Base-by-base conservation (phyloP, 78 protist genomes). In the Dictyostelium capitatum region DNA sequence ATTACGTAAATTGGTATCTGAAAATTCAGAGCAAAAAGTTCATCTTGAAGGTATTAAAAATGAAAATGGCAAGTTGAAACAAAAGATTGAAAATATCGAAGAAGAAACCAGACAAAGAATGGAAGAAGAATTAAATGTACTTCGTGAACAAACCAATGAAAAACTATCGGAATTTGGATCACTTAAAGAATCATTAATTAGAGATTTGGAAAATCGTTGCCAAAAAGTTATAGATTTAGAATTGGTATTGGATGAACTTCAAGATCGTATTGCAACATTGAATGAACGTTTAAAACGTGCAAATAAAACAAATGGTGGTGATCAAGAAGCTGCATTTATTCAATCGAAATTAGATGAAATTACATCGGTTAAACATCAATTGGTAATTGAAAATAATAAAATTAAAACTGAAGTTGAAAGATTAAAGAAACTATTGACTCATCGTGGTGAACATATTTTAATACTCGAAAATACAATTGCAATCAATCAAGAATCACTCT, bases 191-290 rank as follows among this genome's bases (percentile, higher is more conserved):
- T 53, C 95, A 1, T 67, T 92, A n/a, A 62, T 92, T 14, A 11
- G 89, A 20, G 95, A 92, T 57, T 20, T 92, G 11, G 91, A 92
- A 41, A 83, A 81, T 64, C 19, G 95, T 17, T 92, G 95, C 41
- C 90, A 83, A 47, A 72, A 92, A 67, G 95, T 92, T 7, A 92
- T 92, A 9, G 95, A 92, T 59, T 57, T 83, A 14, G 95, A 92
- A 48, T 79, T 92, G 82, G 87, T 62, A 1, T 47, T 82, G 41
- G 91, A 74, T 12, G 95, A 92, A 48, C 57, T 62, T 46, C 79
- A 78, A 69, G 95, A 92, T 77, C 30, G 93, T 28, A 64, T 51
- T 1, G 84, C 79, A 3, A 87, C 83, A 7, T 72, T 87, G 5
- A 62, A 72, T 17, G 93, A 87, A 30, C 54, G 93, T 47, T 50